phyloP scores from a whole-genome alignment of 805 yeast genomes.

The Candida orba region DNA sequence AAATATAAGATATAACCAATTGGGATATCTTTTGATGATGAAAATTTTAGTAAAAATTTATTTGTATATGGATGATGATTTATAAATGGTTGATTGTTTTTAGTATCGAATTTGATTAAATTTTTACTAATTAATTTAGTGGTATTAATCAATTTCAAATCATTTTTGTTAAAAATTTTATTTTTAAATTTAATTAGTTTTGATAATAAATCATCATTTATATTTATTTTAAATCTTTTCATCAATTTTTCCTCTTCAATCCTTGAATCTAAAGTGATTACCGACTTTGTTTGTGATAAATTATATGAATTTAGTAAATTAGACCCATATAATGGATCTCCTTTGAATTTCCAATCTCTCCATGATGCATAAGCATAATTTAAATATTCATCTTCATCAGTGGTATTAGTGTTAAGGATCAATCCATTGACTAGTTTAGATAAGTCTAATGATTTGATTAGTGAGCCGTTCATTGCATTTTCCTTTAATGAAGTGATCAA shows the following conservation, averaged over 20 bases:
- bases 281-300: conserved; percentile 20
- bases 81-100: conserved; percentile 26
- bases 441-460: conserved; percentile 52
- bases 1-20: conserved; percentile 68
- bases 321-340: conserved; percentile 57
- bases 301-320: conserved; percentile 26
- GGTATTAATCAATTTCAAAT: background rate
- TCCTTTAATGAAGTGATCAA: conserved; percentile 61
- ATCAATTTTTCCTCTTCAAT: conserved; percentile 11
- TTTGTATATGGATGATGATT: conserved; percentile 54
- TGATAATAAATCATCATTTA: conserved; percentile 7
- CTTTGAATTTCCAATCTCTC: conserved; percentile 85
- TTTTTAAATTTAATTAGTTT: conserved; percentile 6
- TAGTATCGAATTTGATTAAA: conserved; percentile 4
- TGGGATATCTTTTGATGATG: conserved; percentile 70
- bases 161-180: background rate
- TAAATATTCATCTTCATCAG: conserved; percentile 10
- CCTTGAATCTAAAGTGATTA: conserved; percentile 16
- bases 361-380: conserved; percentile 62
- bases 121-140: conserved; percentile 1
- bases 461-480: conserved; percentile 45
- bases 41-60: conserved; percentile 53
- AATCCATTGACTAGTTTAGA: conserved; percentile 39
- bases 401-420: conserved; percentile 17
- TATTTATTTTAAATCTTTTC: conserved; percentile 3